phyloP scores from a whole-genome alignment of 1,284 basidiomycete genomes.

The Salmacisia buchloeana region DNA sequence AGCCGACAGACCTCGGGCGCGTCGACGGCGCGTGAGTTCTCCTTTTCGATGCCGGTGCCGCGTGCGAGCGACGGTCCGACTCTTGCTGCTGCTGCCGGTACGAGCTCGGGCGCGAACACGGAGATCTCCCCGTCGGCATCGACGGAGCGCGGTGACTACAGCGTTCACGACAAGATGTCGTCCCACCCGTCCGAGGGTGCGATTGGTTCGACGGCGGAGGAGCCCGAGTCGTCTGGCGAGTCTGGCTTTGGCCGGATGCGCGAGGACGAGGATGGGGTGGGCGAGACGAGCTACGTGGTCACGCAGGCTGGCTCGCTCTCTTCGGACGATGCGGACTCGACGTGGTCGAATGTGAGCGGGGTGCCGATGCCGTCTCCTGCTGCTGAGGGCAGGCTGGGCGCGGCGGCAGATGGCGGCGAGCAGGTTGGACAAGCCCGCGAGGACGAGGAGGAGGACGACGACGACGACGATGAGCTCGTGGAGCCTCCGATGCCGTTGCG shows the following conservation, averaged over 20 bases:
- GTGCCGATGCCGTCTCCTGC: too few relatives aligned
- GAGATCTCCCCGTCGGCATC: constrained; percentile 1
- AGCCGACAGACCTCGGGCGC: constrained; percentile 5
- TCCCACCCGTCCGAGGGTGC: neutral
- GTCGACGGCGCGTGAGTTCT: constrained; percentile 2
- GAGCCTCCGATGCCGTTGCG: too few relatives aligned
- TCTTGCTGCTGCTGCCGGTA: neutral
- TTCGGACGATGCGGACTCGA: constrained; percentile 4
- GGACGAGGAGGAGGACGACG: neutral
- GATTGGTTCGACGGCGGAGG: neutral
- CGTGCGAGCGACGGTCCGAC: neutral
- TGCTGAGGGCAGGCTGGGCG: too few relatives aligned
- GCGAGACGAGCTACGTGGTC: neutral
- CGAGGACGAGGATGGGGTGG: neutral
- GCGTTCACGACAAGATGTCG: neutral
- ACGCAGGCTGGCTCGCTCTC: constrained; percentile 1
- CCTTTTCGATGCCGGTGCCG: constrained; percentile 6
- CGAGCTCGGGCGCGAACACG: neutral
- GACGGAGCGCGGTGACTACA: neutral
- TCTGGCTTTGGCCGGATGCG: neutral
- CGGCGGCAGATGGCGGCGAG: neutral
- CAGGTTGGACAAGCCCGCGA: neutral
- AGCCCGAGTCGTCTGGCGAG: neutral
- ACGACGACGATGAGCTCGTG: neutral
- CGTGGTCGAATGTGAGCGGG: constrained; percentile 1